Conservation (phyloP, 140 eudicot genomes). For the Bidens hawaiensis region DNA sequence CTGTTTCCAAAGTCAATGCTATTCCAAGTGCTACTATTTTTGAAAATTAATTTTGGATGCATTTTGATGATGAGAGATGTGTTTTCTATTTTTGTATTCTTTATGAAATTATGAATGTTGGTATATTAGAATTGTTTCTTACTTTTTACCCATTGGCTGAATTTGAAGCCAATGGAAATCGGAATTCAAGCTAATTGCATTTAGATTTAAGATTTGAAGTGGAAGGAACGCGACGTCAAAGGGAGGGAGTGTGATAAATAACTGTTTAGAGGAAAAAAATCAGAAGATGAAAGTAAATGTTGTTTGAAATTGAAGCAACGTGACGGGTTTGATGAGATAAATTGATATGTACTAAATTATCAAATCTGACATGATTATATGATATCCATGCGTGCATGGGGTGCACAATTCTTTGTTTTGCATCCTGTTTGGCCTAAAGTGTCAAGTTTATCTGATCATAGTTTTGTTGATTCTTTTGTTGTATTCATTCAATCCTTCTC, state of each 20-base stretch:
- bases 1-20: neutral
- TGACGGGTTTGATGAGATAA: neutral
- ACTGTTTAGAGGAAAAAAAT: neutral
- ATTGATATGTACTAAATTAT: neutral
- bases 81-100: neutral
- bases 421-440: constrained; percentile 6
- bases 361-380: neutral
- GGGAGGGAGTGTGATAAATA: constrained; percentile 5
- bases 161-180: constrained; percentile 5
- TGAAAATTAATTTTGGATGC: constrained; percentile 4
- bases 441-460: constrained; percentile 1
- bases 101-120: neutral
- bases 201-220: neutral
- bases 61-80: neutral
- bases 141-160: neutral
- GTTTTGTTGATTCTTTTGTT: neutral
- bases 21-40: neutral
- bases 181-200: neutral
- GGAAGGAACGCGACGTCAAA: neutral
- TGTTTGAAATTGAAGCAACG: neutral
- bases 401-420: neutral
- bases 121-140: neutral
- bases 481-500: neutral
- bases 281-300: neutral
- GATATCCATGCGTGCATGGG: constrained; percentile 11